Percentiles rank a stretch among this genome's conserved stretches.
Conservation (phyloP, 73 alveolate genomes). For the Tetrahymena borealis region DNA sequence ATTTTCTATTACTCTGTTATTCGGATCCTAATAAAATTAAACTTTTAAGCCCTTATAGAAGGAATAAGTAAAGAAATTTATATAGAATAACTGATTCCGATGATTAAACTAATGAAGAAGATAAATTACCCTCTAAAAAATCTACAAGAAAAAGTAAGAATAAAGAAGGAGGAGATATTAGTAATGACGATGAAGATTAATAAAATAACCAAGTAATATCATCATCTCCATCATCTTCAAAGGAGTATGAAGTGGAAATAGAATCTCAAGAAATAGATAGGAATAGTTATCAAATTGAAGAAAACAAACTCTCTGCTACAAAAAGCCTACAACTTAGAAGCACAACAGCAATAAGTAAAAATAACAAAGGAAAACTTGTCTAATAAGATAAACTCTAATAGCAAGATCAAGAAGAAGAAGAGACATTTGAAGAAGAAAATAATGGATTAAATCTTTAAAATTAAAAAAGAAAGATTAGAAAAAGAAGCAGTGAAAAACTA, state of each 20-base stretch:
- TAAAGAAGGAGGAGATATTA: background rate
- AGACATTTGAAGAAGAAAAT: background rate
- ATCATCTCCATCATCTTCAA: no score
- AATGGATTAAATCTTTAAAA: no score
- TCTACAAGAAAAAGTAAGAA: background rate
- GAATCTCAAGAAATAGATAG: no score
- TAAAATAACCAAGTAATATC: no score
- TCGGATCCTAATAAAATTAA: background rate
- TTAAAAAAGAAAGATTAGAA: background rate
- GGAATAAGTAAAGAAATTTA: background rate
- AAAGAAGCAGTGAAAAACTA: background rate
- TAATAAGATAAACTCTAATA: no score
- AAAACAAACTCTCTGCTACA: no score
- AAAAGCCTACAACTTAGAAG: no score
- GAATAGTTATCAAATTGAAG: no score
- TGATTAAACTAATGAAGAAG: background rate
- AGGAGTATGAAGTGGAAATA: no score
- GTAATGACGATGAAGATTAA: no score
- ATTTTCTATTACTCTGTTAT: background rate
- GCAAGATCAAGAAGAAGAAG: background rate
- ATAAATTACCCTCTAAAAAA: background rate
- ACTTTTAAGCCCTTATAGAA: background rate
- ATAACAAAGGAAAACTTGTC: no score
- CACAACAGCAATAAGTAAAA: no score
- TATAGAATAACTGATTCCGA: background rate